Evolutionary conservation across 2,329 filamentous ascomycete genomes (phyloP).

Genomic region (Pestalotiopsis sp.): DNA sequence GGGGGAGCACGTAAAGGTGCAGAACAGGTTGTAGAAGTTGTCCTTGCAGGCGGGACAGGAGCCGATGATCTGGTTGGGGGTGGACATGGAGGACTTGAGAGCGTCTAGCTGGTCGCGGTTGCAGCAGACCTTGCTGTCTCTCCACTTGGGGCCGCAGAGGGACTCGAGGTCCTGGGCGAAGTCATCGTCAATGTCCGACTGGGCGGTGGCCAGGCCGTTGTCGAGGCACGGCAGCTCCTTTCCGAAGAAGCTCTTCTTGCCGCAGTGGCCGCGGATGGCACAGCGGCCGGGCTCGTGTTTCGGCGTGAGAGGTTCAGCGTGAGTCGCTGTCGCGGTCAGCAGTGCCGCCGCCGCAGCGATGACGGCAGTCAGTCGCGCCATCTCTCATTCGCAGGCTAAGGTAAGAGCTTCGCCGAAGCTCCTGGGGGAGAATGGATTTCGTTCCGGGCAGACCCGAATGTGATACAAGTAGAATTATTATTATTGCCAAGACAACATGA

Average conservation of each 20-base stretch:
- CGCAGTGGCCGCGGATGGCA: slow-evolving; percentile 89
- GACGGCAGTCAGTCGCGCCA: slow-evolving; percentile 41
- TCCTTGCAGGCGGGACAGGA: slow-evolving; percentile 96
- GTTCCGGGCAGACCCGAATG: neutral
- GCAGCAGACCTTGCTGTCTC: slow-evolving; percentile 83
- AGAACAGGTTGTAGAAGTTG: slow-evolving; percentile 98
- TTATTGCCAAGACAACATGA: neutral
- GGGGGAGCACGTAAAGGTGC: slow-evolving; percentile 96
- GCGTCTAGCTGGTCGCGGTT: slow-evolving; percentile 77
- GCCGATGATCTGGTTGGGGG: slow-evolving; percentile 85
- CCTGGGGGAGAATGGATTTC: neutral
- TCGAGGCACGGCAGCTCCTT: slow-evolving; percentile 90
- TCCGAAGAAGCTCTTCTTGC: slow-evolving; percentile 87
- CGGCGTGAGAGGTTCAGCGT: slow-evolving; percentile 43
- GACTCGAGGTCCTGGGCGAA: slow-evolving; percentile 78
- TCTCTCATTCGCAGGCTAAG: slow-evolving; percentile 27
- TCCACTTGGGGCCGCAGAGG: slow-evolving; percentile 89
- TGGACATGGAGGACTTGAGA: slow-evolving; percentile 82
- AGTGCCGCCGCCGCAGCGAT: slow-evolving; percentile 36
- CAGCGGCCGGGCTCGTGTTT: slow-evolving; percentile 88
- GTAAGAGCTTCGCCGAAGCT: neutral
- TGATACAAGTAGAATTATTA: neutral
- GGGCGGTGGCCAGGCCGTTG: slow-evolving; percentile 79
- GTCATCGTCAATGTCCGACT: slow-evolving; percentile 55
- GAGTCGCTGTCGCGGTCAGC: slow-evolving; percentile 32